A percentile compares a stretch with the other conserved stretches of the same genome.
These are phyloP conservation scores for Erodium maritimum DNA, from an alignment of 345 rosid species.

Conservation along the genomic window DNA sequence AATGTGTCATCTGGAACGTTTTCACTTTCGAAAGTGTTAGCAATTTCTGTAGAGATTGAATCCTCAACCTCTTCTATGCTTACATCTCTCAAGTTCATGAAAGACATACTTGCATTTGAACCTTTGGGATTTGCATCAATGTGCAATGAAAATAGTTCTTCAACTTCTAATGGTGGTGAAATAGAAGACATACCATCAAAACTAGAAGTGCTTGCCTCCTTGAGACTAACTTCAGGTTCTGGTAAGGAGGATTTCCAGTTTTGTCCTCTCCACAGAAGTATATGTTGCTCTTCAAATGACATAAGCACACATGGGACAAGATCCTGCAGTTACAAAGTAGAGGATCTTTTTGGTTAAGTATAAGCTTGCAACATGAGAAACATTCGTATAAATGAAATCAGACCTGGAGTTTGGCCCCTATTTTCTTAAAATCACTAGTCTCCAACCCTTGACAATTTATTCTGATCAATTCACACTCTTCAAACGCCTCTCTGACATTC, in stretches of 20 bases:
- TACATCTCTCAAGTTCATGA: constrained; percentile 12
- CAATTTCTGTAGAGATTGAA: constrained; percentile 4
- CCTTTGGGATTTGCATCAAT: constrained; percentile 5
- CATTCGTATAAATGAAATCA: constrained; percentile 6
- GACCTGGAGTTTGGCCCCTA: constrained; percentile 93
- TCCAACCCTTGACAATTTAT: constrained; percentile 71
- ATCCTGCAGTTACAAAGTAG: constrained; percentile 36
- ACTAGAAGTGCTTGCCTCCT: constrained; percentile 13
- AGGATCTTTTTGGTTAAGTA: background rate
- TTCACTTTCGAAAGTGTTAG: constrained; percentile 1
- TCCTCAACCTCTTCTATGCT: constrained; percentile 13
- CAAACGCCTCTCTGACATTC: constrained; percentile 77
- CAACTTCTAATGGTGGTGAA: constrained; percentile 17
- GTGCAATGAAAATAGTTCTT: constrained; percentile 10
- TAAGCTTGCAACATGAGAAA: background rate
- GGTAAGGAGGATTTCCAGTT: constrained; percentile 52
- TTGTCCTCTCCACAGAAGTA: constrained; percentile 79
- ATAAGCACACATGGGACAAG: constrained; percentile 79
- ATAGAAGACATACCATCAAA: constrained; percentile 13
- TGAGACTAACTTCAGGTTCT: constrained; percentile 19
- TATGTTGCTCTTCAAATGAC: constrained; percentile 67
- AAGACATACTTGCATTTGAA: constrained; percentile 4
- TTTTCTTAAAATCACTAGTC: constrained; percentile 64
- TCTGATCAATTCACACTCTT: constrained; percentile 78
- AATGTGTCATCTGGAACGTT: background rate